These are phyloP conservation scores for Talaromyces albobiverticillius DNA, from an alignment of 2,329 filamentous ascomycete species.

Conservation along the genomic window DNA sequence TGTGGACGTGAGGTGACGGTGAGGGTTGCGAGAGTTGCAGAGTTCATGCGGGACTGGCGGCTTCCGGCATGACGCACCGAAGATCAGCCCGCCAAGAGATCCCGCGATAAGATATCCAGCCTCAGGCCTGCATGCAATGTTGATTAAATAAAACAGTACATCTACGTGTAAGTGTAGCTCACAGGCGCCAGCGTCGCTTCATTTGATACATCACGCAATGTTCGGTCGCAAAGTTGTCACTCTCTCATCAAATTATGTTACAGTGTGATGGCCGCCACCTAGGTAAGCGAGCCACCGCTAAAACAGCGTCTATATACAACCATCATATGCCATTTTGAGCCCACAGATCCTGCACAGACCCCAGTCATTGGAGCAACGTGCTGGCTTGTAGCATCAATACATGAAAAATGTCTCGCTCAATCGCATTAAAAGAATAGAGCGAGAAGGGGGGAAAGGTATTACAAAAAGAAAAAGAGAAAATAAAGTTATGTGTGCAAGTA, in stretches of 20 bases:
- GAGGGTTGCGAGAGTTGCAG: neutral
- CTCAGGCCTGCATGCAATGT: too few relatives aligned
- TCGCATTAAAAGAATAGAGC: neutral
- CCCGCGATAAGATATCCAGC: constrained; percentile 6
- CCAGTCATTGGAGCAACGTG: neutral
- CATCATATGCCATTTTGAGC: neutral
- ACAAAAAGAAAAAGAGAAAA: neutral
- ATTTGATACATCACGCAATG: too few relatives aligned
- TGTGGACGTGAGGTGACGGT: constrained; percentile 15
- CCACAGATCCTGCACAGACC: neutral
- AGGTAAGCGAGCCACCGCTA: neutral
- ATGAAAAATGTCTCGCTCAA: constrained; percentile 1
- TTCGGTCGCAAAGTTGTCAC: neutral
- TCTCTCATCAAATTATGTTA: neutral
- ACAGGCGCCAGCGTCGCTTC: too few relatives aligned
- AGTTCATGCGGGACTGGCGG: constrained; percentile 10
- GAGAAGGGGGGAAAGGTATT: neutral
- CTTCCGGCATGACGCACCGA: constrained; percentile 15
- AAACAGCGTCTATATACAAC: constrained; percentile 11
- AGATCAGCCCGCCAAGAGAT: constrained; percentile 14
- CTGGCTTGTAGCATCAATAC: constrained; percentile 9
- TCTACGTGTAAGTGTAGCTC: too few relatives aligned
- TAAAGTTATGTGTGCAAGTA: constrained; percentile 7
- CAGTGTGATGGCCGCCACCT: neutral
- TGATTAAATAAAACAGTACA: too few relatives aligned